Evolutionary conservation across 352 stramenopile species (phyloP).

Genomic region (Globisporangium spiculum): DNA sequence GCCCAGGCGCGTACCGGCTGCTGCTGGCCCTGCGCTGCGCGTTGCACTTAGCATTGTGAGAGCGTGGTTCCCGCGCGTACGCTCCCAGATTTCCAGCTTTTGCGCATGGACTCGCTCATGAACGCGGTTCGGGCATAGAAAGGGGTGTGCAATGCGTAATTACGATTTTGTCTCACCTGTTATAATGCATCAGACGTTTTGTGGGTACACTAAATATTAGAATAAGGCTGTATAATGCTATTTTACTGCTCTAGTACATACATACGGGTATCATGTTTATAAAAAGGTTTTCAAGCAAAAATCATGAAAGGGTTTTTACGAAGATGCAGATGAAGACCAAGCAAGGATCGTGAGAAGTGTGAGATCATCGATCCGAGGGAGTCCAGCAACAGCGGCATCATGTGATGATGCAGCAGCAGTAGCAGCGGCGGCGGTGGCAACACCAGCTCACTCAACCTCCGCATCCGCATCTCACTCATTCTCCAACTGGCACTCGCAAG

Average conservation of each 20-base stretch:
- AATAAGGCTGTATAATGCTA: neutral
- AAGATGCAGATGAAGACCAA: neutral
- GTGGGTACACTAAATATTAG: neutral
- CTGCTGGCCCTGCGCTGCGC: conserved; percentile 6
- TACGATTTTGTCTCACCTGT: neutral
- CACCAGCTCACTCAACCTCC: neutral
- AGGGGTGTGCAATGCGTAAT: conserved; percentile 6
- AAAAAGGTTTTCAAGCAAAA: neutral
- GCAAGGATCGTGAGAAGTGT: conserved; percentile 11
- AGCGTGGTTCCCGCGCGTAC: conserved; percentile 6
- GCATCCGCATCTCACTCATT: conserved; percentile 15
- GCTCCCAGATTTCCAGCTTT: conserved; percentile 12
- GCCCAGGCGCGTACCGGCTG: neutral
- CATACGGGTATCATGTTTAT: neutral
- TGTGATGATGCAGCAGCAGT: neutral
- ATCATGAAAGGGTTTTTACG: conserved; percentile 20
- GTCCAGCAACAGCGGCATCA: neutral
- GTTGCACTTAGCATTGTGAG: conserved; percentile 2
- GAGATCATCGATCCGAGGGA: neutral
- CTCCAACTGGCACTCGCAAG: conserved; percentile 23
- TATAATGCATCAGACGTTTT: neutral
- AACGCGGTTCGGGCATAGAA: neutral
- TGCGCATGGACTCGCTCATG: neutral
- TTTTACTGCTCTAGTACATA: neutral
- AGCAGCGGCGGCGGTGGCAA: no score